These are phyloP conservation scores for Coemansia sp. DNA, from an alignment of 192 early-diverging fungal species.

Conservation along the genomic window DNA sequence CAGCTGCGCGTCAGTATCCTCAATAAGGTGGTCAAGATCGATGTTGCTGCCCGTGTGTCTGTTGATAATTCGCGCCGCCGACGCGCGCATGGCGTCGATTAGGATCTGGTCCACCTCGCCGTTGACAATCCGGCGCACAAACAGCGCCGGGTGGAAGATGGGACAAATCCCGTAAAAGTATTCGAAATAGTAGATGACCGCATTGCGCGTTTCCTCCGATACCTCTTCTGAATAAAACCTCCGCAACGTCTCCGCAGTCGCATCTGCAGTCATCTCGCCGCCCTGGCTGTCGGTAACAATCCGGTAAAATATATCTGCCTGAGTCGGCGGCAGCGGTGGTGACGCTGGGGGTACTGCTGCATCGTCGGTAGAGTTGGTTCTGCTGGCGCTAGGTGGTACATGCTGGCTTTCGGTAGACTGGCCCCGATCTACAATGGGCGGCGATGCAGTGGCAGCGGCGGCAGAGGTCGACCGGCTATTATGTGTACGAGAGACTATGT, in stretches of 20 bases:
- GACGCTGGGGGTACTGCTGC: no score
- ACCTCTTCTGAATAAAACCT: conserved; percentile 45
- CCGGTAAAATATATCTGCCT: conserved; percentile 2
- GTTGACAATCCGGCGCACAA: conserved; percentile 31
- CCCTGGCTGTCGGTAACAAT: neutral
- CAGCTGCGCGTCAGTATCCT: conserved; percentile 18
- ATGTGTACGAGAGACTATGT: neutral
- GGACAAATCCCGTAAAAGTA: conserved; percentile 46
- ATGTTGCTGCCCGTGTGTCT: conserved; percentile 26
- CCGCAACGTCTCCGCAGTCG: conserved; percentile 16
- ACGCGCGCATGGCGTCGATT: conserved; percentile 35
- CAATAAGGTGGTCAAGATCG: conserved; percentile 27
- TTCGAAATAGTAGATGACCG: conserved; percentile 37
- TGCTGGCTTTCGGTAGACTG: neutral
- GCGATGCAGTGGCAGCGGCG: conserved; percentile 1
- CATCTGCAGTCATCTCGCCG: neutral
- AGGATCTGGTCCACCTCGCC: conserved; percentile 38
- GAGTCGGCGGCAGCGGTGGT: neutral
- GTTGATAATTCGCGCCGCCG: conserved; percentile 29
- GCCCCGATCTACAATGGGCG: neutral
- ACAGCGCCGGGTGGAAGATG: conserved; percentile 43
- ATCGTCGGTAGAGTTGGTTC: neutral
- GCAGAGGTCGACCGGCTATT: conserved; percentile 4
- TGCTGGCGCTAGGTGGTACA: neutral
- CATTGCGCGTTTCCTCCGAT: conserved; percentile 29